Evolutionary conservation across 2,329 filamentous ascomycete species (phyloP).

Genomic region (Mariannaea sp.): DNA sequence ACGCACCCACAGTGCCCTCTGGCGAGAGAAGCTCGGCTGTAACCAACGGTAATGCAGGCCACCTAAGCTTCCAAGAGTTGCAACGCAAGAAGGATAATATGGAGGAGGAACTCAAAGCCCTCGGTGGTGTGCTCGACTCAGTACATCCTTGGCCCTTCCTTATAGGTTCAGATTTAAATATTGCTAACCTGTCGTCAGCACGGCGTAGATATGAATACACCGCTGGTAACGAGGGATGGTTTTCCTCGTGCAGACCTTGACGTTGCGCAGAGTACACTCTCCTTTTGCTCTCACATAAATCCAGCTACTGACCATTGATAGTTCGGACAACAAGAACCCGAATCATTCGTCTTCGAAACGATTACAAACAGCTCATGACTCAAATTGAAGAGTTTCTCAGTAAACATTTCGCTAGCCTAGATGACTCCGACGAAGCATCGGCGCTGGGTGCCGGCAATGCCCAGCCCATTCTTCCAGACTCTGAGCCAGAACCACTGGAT

Average conservation of each 20-base stretch:
- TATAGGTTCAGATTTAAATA: not conserved
- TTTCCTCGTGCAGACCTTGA: conserved; percentile 94
- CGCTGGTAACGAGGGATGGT: conserved; percentile 84
- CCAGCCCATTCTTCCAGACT: conserved; percentile 41
- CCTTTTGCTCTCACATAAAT: conserved; percentile 27
- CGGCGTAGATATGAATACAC: conserved; percentile 89
- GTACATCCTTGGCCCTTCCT: conserved; percentile 55
- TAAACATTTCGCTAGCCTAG: conserved; percentile 79
- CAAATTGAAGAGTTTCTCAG: conserved; percentile 86
- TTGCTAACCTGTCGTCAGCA: conserved; percentile 62
- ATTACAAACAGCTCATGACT: conserved; percentile 88
- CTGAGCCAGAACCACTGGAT: conserved; percentile 34
- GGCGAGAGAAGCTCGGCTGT: conserved; percentile 70
- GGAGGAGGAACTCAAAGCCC: conserved; percentile 83
- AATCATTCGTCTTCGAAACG: conserved; percentile 88
- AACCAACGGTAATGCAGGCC: conserved; percentile 64
- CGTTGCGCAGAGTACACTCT: conserved; percentile 77
- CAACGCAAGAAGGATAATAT: conserved; percentile 82
- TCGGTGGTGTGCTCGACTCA: conserved; percentile 86
- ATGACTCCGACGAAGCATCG: conserved; percentile 50
- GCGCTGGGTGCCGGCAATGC: conserved; percentile 29
- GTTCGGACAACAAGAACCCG: conserved; percentile 91
- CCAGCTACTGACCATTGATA: conserved; percentile 44
- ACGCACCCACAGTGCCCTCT: conserved; percentile 67
- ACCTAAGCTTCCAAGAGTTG: conserved; percentile 77